Evolutionary conservation across 768 basidiomycete species (phyloP).

Genomic region (Pisolithus tinctorius): DNA sequence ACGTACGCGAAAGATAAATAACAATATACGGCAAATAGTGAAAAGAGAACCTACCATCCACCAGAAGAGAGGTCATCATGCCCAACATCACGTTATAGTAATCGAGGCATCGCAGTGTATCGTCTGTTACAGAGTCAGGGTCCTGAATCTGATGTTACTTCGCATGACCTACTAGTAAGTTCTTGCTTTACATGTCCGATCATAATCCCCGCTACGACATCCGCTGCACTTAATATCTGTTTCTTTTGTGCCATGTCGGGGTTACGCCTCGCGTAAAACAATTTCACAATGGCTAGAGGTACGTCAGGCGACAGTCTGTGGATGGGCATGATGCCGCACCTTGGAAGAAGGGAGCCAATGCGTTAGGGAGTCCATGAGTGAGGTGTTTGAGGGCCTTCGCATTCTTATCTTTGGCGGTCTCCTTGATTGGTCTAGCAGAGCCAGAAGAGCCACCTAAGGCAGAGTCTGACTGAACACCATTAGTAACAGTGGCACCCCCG

Average conservation of each 20-base stretch:
- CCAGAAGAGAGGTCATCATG: slow-evolving; percentile 42
- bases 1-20: not conserved
- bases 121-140: slow-evolving; percentile 21
- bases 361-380: slow-evolving; percentile 67
- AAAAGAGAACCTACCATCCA: slow-evolving; percentile 45
- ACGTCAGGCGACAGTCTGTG: not conserved
- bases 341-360: slow-evolving; percentile 81
- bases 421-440: slow-evolving; percentile 26
- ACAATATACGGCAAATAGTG: not conserved
- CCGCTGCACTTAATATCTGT: slow-evolving; percentile 66
- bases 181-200: slow-evolving; percentile 57
- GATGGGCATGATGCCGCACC: slow-evolving; percentile 39
- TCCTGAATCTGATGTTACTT: slow-evolving; percentile 8
- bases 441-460: slow-evolving; percentile 15
- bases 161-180: slow-evolving; percentile 41
- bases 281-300: slow-evolving; percentile 68
- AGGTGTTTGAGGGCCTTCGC: slow-evolving; percentile 74
- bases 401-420: slow-evolving; percentile 53
- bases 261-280: slow-evolving; percentile 77
- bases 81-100: slow-evolving; percentile 53
- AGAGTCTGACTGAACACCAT: slow-evolving; percentile 22
- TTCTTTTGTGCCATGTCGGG: slow-evolving; percentile 70
- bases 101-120: slow-evolving; percentile 38
- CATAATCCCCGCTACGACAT: slow-evolving; percentile 65
- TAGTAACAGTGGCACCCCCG: slow-evolving; percentile 24